A percentile compares a stretch with the other conserved stretches of the same genome.
These are phyloP conservation scores for Hippophae gyantsensis DNA, from an alignment of 306 rosid species.

Conservation along the genomic window DNA sequence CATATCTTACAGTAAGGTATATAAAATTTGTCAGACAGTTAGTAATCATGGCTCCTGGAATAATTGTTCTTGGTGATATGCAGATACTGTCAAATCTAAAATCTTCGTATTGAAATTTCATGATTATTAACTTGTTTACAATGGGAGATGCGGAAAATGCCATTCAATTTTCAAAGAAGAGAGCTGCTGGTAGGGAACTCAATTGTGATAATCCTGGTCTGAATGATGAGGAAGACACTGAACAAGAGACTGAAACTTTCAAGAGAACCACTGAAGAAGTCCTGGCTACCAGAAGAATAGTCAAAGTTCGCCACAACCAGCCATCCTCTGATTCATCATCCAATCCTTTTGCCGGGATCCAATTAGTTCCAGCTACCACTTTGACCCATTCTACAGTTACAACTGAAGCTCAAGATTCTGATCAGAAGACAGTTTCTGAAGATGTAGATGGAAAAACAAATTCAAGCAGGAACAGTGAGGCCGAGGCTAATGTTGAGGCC, in stretches of 20 bases:
- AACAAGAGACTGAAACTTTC: conserved; percentile 64
- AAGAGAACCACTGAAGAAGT: conserved; percentile 89
- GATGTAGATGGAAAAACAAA: conserved; percentile 26
- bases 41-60: too few species aligned
- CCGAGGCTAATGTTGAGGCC: too few species aligned
- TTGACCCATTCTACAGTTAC: conserved; percentile 28
- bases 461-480: conserved; percentile 14
- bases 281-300: conserved; percentile 76
- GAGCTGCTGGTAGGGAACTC: conserved; percentile 88
- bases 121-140: conserved; percentile 15
- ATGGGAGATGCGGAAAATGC: conserved; percentile 76
- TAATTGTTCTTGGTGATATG: conserved; percentile 13
- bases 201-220: conserved; percentile 66
- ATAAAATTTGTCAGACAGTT: too few species aligned
- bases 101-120: conserved; percentile 1
- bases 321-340: conserved; percentile 43
- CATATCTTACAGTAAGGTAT: too few species aligned
- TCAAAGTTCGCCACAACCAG: conserved; percentile 69
- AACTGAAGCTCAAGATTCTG: conserved; percentile 25
- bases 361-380: conserved; percentile 37
- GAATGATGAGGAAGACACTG: conserved; percentile 74
- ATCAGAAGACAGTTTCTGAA: conserved; percentile 23
- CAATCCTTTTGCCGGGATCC: conserved; percentile 80
- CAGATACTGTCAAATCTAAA: conserved; percentile 25
- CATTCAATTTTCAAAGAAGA: conserved; percentile 70